These are phyloP conservation scores for Fusarium oxysporum DNA, from an alignment of 2,329 filamentous ascomycete genomes.

Conservation along the genomic window DNA sequence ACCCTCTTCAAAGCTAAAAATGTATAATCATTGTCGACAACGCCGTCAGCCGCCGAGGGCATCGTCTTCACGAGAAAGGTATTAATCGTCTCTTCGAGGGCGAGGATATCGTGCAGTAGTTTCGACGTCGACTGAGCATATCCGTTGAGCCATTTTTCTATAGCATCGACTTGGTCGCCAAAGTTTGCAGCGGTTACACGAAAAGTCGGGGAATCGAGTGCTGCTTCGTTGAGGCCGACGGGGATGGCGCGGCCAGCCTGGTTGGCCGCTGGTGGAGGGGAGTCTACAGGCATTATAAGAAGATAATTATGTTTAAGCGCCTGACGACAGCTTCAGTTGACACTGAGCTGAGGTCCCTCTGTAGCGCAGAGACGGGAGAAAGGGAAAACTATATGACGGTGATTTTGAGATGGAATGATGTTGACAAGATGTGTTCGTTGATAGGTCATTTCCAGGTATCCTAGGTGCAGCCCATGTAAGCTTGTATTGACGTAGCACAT, in stretches of 20 bases:
- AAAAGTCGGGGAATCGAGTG: constrained; percentile 96
- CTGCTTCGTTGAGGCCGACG: constrained; percentile 91
- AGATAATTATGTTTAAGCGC: constrained; percentile 29
- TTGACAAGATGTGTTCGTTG: constrained; percentile 33
- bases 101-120: constrained; percentile 71
- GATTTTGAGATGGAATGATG: constrained; percentile 38
- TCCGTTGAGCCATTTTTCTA: constrained; percentile 89
- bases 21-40: constrained; percentile 96
- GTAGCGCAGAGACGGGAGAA: constrained; percentile 21
- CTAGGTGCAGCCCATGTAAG: constrained; percentile 1
- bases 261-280: constrained; percentile 38
- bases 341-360: constrained; percentile 42
- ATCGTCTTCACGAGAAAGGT: constrained; percentile 79
- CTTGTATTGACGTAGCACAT: constrained; percentile 27
- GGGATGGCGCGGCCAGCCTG: constrained; percentile 61
- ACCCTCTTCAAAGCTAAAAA: constrained; percentile 86
- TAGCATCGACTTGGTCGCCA: constrained; percentile 87
- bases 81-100: constrained; percentile 84
- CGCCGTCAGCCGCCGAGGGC: constrained; percentile 83
- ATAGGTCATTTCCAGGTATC: constrained; percentile 18
- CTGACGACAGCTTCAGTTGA: constrained; percentile 43
- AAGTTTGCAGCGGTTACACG: constrained; percentile 89
- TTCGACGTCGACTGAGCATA: constrained; percentile 66
- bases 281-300: constrained; percentile 39
- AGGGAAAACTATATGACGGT: constrained; percentile 28